phyloP scores from a whole-genome alignment of 495 filamentous ascomycete species.

The Aspergillus hancockii region DNA sequence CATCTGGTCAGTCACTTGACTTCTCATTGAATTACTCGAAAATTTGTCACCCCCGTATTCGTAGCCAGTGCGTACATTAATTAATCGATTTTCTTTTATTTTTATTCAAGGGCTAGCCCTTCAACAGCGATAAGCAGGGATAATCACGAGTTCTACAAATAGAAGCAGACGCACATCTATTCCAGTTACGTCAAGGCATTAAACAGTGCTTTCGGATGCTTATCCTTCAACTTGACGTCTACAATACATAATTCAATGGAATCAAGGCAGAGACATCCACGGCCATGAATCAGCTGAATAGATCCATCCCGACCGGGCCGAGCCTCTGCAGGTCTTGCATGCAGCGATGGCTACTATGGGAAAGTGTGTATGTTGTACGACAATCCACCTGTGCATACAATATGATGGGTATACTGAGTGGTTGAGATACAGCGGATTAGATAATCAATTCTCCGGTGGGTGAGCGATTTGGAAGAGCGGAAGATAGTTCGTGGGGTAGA shows the following conservation, averaged over 20 bases:
- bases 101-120: neutral
- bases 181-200: neutral
- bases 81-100: neutral
- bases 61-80: neutral
- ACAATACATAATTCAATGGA: neutral
- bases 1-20: neutral
- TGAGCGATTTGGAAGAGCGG: neutral
- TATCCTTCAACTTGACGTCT: neutral
- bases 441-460: conserved; percentile 17
- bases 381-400: conserved; percentile 7
- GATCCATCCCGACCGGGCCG: conserved; percentile 23
- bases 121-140: neutral
- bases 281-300: conserved; percentile 10
- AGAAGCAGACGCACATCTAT: neutral
- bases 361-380: conserved; percentile 17
- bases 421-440: conserved; percentile 1
- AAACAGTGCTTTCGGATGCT: neutral
- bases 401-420: conserved; percentile 7
- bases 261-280: neutral
- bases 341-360: conserved; percentile 1
- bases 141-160: neutral
- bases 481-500: neutral
- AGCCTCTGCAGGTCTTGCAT: conserved; percentile 23
- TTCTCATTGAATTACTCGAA: neutral
- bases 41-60: neutral